A percentile compares a stretch with the other conserved stretches of the same genome.
phyloP scores from a whole-genome alignment of 352 stramenopile genomes.

The Pythium chondricola region DNA sequence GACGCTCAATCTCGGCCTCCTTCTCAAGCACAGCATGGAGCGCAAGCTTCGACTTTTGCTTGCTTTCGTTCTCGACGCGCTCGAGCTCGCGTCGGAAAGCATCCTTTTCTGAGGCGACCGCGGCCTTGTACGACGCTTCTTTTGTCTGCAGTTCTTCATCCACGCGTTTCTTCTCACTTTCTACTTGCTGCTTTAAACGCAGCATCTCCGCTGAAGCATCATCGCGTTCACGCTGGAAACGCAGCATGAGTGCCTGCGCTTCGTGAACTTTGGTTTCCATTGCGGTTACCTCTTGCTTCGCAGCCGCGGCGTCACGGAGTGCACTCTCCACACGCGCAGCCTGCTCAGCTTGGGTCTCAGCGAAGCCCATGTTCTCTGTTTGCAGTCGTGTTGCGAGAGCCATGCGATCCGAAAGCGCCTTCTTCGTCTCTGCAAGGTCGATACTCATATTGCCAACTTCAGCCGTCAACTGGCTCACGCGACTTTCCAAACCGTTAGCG shows the following conservation, averaged over 20 bases:
- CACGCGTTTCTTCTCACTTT: slow-evolving; percentile 36
- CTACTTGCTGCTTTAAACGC: slow-evolving; percentile 28
- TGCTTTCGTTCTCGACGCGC: slow-evolving; percentile 68
- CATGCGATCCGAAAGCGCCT: slow-evolving; percentile 77
- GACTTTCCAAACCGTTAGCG: slow-evolving; percentile 35
- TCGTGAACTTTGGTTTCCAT: slow-evolving; percentile 50
- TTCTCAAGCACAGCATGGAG: slow-evolving; percentile 75
- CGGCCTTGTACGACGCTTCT: slow-evolving; percentile 17
- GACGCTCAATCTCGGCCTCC: slow-evolving; percentile 57
- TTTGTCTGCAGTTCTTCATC: slow-evolving; percentile 27
- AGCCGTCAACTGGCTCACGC: slow-evolving; percentile 45
- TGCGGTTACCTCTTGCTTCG: slow-evolving; percentile 34
- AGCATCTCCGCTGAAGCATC: slow-evolving; percentile 30
- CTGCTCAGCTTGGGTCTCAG: slow-evolving; percentile 74
- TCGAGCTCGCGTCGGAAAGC: slow-evolving; percentile 48
- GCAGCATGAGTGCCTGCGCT: slow-evolving; percentile 42
- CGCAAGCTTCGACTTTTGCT: slow-evolving; percentile 83
- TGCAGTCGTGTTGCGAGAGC: slow-evolving; percentile 73
- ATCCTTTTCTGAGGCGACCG: slow-evolving; percentile 35
- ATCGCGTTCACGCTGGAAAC: slow-evolving; percentile 48
- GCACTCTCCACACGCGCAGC: slow-evolving; percentile 67
- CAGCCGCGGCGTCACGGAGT: slow-evolving; percentile 43
- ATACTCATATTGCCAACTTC: slow-evolving; percentile 63
- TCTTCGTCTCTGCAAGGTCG: slow-evolving; percentile 75
- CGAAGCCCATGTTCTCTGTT: slow-evolving; percentile 81